Conservation (phyloP, 2,329 filamentous ascomycete species). For the Colletotrichum lentis region DNA sequence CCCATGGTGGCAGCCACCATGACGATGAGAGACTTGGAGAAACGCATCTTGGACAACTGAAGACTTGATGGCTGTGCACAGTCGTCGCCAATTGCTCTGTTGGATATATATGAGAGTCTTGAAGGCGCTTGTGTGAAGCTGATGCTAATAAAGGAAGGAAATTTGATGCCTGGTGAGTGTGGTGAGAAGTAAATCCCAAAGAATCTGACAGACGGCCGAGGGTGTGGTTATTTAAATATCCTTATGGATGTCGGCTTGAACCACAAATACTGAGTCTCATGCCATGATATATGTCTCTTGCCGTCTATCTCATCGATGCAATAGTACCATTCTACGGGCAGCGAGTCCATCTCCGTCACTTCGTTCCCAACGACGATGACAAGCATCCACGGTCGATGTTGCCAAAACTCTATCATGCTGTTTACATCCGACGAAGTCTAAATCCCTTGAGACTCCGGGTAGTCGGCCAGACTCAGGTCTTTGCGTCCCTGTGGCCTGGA, state of each 20-base stretch:
- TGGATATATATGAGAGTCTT: too few relatives aligned
- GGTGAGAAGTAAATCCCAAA: not conserved
- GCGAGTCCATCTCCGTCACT: conserved; percentile 9
- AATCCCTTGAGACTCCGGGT: not conserved
- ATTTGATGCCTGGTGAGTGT: conserved; percentile 9
- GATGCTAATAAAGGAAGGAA: too few relatives aligned
- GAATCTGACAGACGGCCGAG: not conserved
- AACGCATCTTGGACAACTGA: conserved; percentile 25
- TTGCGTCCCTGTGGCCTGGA: conserved; percentile 5
- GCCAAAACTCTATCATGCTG: conserved; percentile 27
- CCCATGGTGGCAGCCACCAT: conserved; percentile 36
- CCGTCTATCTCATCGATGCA: not conserved
- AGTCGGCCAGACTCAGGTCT: not conserved
- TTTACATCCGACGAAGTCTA: not conserved
- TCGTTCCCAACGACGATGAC: conserved; percentile 14
- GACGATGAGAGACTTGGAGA: conserved; percentile 33
- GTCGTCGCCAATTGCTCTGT: too few relatives aligned
- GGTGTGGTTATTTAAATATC: conserved; percentile 9
- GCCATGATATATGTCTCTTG: not conserved
- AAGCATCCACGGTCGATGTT: conserved; percentile 6
- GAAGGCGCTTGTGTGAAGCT: too few relatives aligned
- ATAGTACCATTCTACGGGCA: conserved; percentile 7
- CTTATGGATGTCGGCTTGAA: not conserved
- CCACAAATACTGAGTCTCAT: not conserved
- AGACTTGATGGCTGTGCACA: too few relatives aligned